Evolutionary conservation across 305 asterid genomes (phyloP).

Genomic region (Plantago rigida): DNA sequence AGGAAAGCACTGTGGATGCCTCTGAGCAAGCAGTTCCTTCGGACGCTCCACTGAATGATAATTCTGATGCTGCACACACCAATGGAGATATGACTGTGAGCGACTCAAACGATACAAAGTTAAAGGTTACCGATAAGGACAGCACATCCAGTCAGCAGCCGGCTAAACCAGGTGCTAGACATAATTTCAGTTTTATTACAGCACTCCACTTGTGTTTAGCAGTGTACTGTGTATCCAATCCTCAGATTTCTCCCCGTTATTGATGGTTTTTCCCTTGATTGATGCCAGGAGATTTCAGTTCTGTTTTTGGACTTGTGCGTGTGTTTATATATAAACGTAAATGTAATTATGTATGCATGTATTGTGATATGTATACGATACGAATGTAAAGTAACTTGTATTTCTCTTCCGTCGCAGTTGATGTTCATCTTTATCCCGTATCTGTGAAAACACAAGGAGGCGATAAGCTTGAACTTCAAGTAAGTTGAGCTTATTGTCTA

Average conservation of each 20-base stretch:
- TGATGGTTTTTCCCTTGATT: no score
- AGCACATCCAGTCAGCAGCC: conserved; percentile 25
- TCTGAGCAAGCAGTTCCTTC: conserved; percentile 18
- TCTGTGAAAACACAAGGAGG: conserved; percentile 76
- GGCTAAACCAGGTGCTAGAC: conserved; percentile 29
- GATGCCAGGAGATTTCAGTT: not conserved
- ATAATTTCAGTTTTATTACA: conserved; percentile 3
- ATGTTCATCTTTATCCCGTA: conserved; percentile 68
- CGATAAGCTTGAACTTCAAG: conserved; percentile 83
- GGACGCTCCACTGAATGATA: conserved; percentile 21
- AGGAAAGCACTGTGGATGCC: conserved; percentile 25
- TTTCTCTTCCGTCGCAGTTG: conserved; percentile 42
- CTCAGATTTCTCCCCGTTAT: not conserved
- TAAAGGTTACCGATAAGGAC: conserved; percentile 26
- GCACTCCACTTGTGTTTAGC: no score
- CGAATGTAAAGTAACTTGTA: not conserved
- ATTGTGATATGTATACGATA: conserved; percentile 10
- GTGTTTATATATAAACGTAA: not conserved
- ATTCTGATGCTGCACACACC: conserved; percentile 18
- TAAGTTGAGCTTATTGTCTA: conserved; percentile 27
- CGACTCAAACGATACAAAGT: conserved; percentile 19
- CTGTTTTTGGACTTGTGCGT: conserved; percentile 6
- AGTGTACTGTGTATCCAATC: not conserved
- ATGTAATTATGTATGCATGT: not conserved
- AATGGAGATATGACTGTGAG: conserved; percentile 25